Conservation (phyloP, 495 filamentous ascomycete species). For the Amorphotheca resinae region DNA sequence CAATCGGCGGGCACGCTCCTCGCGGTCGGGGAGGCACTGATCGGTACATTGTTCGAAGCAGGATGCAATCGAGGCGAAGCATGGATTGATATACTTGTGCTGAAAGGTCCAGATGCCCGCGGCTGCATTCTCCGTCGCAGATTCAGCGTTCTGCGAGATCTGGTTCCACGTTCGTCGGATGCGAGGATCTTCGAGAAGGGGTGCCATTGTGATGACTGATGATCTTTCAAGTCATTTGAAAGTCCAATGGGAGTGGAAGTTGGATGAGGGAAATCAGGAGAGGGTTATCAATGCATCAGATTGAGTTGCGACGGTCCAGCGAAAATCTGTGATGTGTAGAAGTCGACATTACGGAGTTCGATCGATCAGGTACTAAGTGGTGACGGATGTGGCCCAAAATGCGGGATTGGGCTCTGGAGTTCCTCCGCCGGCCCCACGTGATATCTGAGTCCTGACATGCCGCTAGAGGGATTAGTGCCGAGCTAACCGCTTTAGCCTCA, state of each 20-base stretch:
- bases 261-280: background rate
- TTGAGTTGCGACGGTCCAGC: background rate
- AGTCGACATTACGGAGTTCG: background rate
- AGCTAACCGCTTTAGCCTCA: too few relatives aligned
- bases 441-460: too few relatives aligned
- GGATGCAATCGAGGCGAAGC: constrained; percentile 50
- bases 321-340: background rate
- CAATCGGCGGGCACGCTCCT: constrained; percentile 59
- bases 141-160: constrained; percentile 82
- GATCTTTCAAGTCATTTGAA: background rate
- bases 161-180: constrained; percentile 89
- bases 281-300: background rate
- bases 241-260: background rate
- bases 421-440: too few relatives aligned
- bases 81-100: constrained; percentile 74
- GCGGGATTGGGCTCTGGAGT: too few relatives aligned
- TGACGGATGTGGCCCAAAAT: too few relatives aligned
- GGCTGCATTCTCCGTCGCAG: constrained; percentile 82
- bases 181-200: constrained; percentile 70
- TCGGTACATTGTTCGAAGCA: constrained; percentile 58
- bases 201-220: constrained; percentile 32
- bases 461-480: too few relatives aligned
- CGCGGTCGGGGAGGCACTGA: constrained; percentile 59
- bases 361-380: too few relatives aligned
- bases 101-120: constrained; percentile 79